Evolutionary conservation across 148 eudicot species (phyloP).

Genomic region (Rhododendron williamsianum): DNA sequence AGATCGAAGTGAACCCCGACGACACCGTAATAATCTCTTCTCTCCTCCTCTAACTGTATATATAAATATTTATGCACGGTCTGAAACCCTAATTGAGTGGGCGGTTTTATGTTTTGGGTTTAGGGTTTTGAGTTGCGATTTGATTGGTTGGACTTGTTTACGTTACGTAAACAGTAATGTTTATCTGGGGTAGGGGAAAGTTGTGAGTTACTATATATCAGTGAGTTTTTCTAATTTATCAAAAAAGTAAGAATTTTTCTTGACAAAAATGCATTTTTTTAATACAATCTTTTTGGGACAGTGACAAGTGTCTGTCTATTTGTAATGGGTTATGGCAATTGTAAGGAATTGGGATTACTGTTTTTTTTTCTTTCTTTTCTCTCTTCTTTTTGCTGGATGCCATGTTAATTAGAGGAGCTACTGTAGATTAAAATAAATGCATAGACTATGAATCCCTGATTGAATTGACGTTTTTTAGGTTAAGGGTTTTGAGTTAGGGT

Average conservation of each 20-base stretch:
- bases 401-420: too few relatives aligned
- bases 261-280: too few relatives aligned
- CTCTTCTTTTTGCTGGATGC: too few relatives aligned
- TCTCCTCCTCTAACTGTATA: constrained; percentile 6
- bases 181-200: not conserved
- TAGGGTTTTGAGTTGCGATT: not conserved
- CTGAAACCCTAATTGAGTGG: not conserved
- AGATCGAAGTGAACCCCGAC: constrained; percentile 71
- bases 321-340: too few relatives aligned
- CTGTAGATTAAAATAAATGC: not conserved
- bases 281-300: too few relatives aligned
- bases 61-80: not conserved
- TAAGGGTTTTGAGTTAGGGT: not conserved
- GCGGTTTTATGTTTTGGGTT: not conserved
- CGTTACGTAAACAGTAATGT: not conserved
- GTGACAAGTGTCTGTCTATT: too few relatives aligned
- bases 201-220: too few relatives aligned
- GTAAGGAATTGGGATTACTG: too few relatives aligned
- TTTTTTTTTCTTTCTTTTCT: too few relatives aligned
- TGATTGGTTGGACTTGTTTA: not conserved
- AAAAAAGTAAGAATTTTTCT: too few relatives aligned
- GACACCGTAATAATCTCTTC: constrained; percentile 39
- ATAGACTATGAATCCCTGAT: not conserved
- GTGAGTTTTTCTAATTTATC: too few relatives aligned
- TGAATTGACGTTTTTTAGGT: not conserved